phyloP scores from a whole-genome alignment of 441 rosid genomes.

The Gossypium davidsonii region DNA sequence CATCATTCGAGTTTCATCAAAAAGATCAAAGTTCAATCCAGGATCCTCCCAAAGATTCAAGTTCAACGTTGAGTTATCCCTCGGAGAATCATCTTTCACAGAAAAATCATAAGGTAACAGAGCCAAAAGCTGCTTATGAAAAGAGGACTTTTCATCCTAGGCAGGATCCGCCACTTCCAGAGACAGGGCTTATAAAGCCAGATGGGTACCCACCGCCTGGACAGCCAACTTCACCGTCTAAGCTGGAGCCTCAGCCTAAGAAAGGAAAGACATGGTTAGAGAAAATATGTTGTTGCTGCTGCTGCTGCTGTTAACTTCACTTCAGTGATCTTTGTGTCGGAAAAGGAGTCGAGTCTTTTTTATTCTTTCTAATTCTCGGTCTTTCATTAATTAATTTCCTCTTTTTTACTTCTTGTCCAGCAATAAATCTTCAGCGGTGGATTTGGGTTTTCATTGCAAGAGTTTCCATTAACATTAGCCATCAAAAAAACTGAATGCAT shows the following conservation, averaged over 20 bases:
- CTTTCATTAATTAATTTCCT: no score
- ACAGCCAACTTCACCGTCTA: neutral
- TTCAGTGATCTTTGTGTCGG: no score
- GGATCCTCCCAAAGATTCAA: neutral
- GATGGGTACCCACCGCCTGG: neutral
- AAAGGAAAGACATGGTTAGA: neutral
- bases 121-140: neutral
- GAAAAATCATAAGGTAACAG: neutral
- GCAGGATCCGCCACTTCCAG: no score
- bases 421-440: no score
- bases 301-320: no score
- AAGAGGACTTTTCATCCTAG: neutral
- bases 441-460: no score
- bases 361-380: no score
- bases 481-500: no score
- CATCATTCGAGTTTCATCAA: neutral
- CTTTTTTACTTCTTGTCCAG: no score
- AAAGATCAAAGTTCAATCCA: neutral
- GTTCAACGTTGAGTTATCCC: neutral
- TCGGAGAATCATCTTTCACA: neutral
- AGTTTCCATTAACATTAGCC: no score
- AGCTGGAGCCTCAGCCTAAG: neutral
- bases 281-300: neutral
- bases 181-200: neutral
- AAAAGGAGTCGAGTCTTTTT: no score